A percentile compares a stretch with the other conserved stretches of the same genome.
Evolutionary conservation across 2,329 filamentous ascomycete species (phyloP).

Genomic region (Colletotrichum tabaci): DNA sequence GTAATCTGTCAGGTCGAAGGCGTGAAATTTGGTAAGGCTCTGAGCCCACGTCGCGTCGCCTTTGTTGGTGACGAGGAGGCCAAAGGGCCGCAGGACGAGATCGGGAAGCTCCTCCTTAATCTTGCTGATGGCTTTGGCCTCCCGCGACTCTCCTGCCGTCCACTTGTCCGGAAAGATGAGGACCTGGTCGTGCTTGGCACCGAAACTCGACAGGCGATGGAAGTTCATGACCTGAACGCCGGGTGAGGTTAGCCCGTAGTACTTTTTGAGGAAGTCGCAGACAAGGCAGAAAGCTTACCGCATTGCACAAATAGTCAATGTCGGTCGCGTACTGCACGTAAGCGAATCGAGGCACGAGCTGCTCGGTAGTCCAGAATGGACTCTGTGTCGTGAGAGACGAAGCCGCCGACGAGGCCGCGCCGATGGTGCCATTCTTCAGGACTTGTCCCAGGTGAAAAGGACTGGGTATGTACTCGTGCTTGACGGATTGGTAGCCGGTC

Average conservation of each 20-base stretch:
- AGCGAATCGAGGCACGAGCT: constrained; percentile 53
- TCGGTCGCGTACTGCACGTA: constrained; percentile 66
- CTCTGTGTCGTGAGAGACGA: constrained; percentile 1
- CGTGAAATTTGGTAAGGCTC: constrained; percentile 77
- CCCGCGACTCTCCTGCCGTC: constrained; percentile 18
- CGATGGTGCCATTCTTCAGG: constrained; percentile 4
- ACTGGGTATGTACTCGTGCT: constrained; percentile 1
- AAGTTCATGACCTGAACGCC: constrained; percentile 60
- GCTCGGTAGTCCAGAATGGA: neutral
- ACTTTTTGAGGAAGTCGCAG: too few species aligned
- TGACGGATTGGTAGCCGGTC: constrained; percentile 13
- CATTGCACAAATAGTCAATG: constrained; percentile 64
- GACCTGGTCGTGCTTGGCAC: constrained; percentile 60
- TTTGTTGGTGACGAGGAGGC: constrained; percentile 31
- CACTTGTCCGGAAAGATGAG: constrained; percentile 60
- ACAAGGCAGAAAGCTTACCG: constrained; percentile 40
- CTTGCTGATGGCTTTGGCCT: constrained; percentile 25
- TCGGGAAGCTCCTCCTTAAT: constrained; percentile 16
- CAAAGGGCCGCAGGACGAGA: constrained; percentile 31
- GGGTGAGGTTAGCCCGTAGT: neutral
- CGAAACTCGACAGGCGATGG: constrained; percentile 58
- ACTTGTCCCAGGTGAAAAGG: neutral
- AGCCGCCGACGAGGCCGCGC: neutral
- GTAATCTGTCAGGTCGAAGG: constrained; percentile 78
- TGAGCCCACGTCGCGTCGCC: constrained; percentile 69